A percentile compares a stretch with the other conserved stretches of the same genome.
Evolutionary conservation across 2,329 filamentous ascomycete genomes (phyloP).

Genomic region (Aurifilum marmelostoma): DNA sequence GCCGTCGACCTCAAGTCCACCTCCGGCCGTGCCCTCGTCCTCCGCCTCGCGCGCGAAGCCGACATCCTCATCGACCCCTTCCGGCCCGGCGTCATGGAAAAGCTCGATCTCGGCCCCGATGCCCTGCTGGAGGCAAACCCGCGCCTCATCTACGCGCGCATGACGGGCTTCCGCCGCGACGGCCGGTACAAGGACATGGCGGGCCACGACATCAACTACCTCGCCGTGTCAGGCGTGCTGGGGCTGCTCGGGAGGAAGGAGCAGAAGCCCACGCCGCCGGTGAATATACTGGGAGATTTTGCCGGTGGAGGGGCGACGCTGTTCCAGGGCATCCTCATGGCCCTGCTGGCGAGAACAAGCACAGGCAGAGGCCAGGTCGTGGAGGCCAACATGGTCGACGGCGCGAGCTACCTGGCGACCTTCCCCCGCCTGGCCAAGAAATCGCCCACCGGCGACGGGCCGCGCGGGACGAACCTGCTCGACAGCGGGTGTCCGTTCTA

Average conservation of each 20-base stretch:
- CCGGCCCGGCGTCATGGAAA: conserved; percentile 87
- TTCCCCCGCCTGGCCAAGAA: conserved; percentile 73
- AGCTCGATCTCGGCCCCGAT: conserved; percentile 74
- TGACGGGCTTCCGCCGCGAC: conserved; percentile 89
- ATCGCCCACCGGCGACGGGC: conserved; percentile 62
- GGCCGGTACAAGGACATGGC: conserved; percentile 87
- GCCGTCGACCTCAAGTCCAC: conserved; percentile 76
- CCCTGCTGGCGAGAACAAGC: conserved; percentile 68
- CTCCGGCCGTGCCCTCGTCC: conserved; percentile 66
- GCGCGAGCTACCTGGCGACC: conserved; percentile 74
- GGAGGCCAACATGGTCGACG: conserved; percentile 97
- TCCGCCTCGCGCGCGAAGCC: conserved; percentile 61
- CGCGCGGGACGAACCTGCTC: conserved; percentile 75
- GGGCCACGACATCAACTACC: conserved; percentile 95
- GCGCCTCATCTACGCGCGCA: conserved; percentile 76
- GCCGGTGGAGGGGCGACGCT: conserved; percentile 84
- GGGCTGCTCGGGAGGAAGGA: conserved; percentile 72
- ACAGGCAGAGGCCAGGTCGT: conserved; percentile 82
- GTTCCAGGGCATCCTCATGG: conserved; percentile 81
- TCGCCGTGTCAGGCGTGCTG: conserved; percentile 82
- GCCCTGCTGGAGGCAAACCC: conserved; percentile 69
- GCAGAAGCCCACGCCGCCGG: conserved; percentile 76
- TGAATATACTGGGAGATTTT: conserved; percentile 87
- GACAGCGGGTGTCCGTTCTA: conserved; percentile 90
- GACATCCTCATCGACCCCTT: conserved; percentile 94